These are phyloP conservation scores for Ophiostoma sp. DNA, from an alignment of 2,329 filamentous ascomycete species.

Conservation along the genomic window DNA sequence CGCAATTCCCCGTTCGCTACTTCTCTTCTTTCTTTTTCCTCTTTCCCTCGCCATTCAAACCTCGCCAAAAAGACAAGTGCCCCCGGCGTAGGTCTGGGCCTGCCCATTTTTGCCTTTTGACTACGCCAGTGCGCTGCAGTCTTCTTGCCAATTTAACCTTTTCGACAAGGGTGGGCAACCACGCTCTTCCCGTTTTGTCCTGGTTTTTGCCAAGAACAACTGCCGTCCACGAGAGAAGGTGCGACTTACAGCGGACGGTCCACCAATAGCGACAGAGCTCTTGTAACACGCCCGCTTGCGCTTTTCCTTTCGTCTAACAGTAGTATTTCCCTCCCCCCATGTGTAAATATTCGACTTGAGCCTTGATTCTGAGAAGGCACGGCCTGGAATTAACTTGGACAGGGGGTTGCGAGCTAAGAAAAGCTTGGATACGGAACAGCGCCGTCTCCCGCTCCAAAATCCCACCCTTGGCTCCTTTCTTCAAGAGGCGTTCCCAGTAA, in stretches of 20 bases:
- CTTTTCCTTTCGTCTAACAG: background rate
- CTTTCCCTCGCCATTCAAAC: background rate
- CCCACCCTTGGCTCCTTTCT: background rate
- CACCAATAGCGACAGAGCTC: background rate
- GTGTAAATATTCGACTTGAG: background rate
- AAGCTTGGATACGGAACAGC: constrained; percentile 5
- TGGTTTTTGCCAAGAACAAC: constrained; percentile 4
- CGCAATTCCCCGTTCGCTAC: background rate
- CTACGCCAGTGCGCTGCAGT: background rate
- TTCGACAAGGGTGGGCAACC: background rate
- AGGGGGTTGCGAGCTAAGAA: constrained; percentile 9
- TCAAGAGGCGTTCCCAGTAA: background rate
- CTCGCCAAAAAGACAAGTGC: background rate
- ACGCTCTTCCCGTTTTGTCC: background rate
- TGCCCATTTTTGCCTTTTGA: background rate
- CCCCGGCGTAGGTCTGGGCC: background rate
- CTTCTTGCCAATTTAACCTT: background rate
- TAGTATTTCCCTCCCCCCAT: background rate
- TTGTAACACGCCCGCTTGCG: constrained; percentile 11
- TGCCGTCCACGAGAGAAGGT: background rate
- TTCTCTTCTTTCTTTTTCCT: background rate
- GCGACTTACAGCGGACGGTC: background rate
- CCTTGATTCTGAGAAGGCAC: background rate
- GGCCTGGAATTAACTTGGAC: background rate
- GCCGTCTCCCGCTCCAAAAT: background rate